phyloP scores from a whole-genome alignment of 345 rosid species.

The Arabis alpina region DNA sequence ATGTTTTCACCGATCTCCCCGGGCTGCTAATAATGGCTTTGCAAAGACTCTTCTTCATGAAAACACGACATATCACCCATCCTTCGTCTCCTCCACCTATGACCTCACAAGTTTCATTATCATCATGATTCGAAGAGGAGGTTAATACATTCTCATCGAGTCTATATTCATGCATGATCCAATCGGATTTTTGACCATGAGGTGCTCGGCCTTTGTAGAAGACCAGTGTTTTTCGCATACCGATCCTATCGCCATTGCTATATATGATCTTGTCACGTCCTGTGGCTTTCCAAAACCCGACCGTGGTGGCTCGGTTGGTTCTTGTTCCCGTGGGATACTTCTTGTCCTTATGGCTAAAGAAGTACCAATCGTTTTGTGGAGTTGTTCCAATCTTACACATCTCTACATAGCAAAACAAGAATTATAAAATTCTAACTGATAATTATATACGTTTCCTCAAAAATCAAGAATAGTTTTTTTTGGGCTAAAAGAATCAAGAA shows the following conservation, averaged over 20 bases:
- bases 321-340: slow-evolving; percentile 84
- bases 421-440: not conserved
- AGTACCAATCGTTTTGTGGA: slow-evolving; percentile 82
- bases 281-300: slow-evolving; percentile 85
- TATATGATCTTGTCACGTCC: slow-evolving; percentile 76
- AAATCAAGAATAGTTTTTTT: not conserved
- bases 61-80: slow-evolving; percentile 80
- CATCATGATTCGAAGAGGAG: slow-evolving; percentile 10
- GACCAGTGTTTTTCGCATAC: slow-evolving; percentile 78
- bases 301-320: slow-evolving; percentile 79
- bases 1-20: slow-evolving; percentile 29
- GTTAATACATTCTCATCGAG: slow-evolving; percentile 52
- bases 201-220: slow-evolving; percentile 87
- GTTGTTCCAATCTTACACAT: slow-evolving; percentile 76
- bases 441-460: not conserved
- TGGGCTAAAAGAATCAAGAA: not conserved
- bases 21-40: slow-evolving; percentile 51
- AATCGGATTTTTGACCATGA: slow-evolving; percentile 75
- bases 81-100: slow-evolving; percentile 54
- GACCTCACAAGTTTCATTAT: slow-evolving; percentile 9
- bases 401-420: slow-evolving; percentile 44
- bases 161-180: slow-evolving; percentile 87
- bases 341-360: slow-evolving; percentile 82
- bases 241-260: slow-evolving; percentile 58
- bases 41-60: slow-evolving; percentile 70